Evolutionary conservation across 31 red algal species (phyloP), one percentile per base, ranked within the genome.

Genomic region (Odonthalia washingtoniensis): DNA sequence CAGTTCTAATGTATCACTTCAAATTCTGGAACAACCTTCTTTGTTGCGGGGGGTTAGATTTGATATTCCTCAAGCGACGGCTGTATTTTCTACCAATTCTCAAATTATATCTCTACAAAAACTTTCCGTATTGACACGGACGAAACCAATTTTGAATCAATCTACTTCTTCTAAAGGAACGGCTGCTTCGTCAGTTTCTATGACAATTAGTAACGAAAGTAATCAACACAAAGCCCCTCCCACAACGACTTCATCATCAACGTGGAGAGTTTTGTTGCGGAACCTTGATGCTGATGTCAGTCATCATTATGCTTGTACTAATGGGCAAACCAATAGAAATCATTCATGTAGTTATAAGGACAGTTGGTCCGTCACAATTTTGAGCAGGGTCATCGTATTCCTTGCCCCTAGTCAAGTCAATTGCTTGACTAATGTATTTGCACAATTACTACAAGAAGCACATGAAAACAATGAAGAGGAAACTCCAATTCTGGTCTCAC

Each of bases 211-310:
- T 57, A 14, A 57, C 21, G 49, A 57, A 21, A 21, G 12, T 57
- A 21, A 14, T 21, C 9, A 14, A 14, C 49, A 14, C 21, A 57
- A 57, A 57, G 49, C 49, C 49, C 21, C 49, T 14, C 49, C 49
- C 9, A 21, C 49, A 14, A 57, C 9, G 9, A 21, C 21, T 57
- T 9, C 49, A 14, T 21, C 12, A 9, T 9, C 21, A 21, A 57
- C 9, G 40, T 83, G 80, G 80, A 63, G 49, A 49, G 80, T 83
- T 32, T 63, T 83, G 32, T 41, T 83, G 32, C 80, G 80, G 36
- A 64, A 70, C 16, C 49, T 83, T 66, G 80, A 83, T 31, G n/a
- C 40, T 9, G 80, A 83, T 40, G 49, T 83, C 3, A 83, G 80
- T 18, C 64, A 83, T 46, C 64, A 83, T 26, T 67, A 3, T 5